These are phyloP conservation scores for Colletotrichum caudatum DNA, from an alignment of 2,329 filamentous ascomycete species.

Conservation along the genomic window DNA sequence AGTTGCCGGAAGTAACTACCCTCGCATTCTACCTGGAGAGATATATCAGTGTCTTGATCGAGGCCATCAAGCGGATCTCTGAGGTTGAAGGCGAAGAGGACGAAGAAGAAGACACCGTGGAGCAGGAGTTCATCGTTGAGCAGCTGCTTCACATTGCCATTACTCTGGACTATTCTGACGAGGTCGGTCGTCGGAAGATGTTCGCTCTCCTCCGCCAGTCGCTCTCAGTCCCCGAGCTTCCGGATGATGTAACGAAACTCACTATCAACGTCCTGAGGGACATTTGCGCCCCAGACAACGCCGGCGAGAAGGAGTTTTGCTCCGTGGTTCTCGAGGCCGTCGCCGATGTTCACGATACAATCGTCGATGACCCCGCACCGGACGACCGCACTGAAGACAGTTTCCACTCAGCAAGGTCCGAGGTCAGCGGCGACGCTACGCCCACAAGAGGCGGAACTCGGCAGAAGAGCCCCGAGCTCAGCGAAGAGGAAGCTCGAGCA, in stretches of 20 bases:
- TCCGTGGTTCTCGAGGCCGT: slow-evolving; percentile 91
- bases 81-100: slow-evolving; percentile 68
- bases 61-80: slow-evolving; percentile 70
- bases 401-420: slow-evolving; percentile 93
- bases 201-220: slow-evolving; percentile 89
- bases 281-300: slow-evolving; percentile 80
- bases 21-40: slow-evolving; percentile 88
- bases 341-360: slow-evolving; percentile 95
- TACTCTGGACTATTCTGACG: slow-evolving; percentile 96
- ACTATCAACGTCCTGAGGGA: slow-evolving; percentile 83
- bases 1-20: slow-evolving; percentile 93
- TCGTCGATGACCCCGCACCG: slow-evolving; percentile 74
- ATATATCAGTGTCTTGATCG: slow-evolving; percentile 77
- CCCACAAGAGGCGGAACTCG: slow-evolving; percentile 61
- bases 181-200: slow-evolving; percentile 95
- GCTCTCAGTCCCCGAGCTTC: slow-evolving; percentile 86
- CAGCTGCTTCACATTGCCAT: slow-evolving; percentile 93
- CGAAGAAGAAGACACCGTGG: slow-evolving; percentile 85
- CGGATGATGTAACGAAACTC: slow-evolving; percentile 92
- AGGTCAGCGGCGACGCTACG: slow-evolving; percentile 77
- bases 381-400: slow-evolving; percentile 73
- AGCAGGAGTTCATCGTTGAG: slow-evolving; percentile 95
- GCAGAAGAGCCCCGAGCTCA: slow-evolving; percentile 58
- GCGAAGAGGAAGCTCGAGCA: slow-evolving; percentile 74
- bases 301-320: slow-evolving; percentile 85